Evolutionary conservation across 371 early-diverging fungal species (phyloP), one percentile per base, ranked within the genome.

Genomic region (Lichtheimia ramosa): DNA sequence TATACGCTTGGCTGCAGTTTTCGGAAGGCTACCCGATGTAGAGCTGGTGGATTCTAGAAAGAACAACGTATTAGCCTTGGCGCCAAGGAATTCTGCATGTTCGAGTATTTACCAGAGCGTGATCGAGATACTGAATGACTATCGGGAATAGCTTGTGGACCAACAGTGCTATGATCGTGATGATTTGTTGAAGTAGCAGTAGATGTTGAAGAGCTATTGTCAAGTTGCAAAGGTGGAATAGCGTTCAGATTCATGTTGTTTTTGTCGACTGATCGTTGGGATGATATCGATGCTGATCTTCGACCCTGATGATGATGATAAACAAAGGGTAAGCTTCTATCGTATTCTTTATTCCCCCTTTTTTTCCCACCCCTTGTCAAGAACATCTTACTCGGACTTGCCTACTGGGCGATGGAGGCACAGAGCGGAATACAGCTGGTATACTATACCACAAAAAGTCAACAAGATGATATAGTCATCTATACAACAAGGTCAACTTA

Each of bases 251-350:
- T 49, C 28, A 48, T 46, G 25, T 56, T 54, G 42, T 62, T 58
- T 52, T 77, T 77, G 23, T 79, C 79, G 20, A 70, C 49, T 0
- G 79, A 79, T 46, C 74, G 65, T 51, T 79, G 79, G n/a, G 79
- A 79, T 8, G 79, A 79, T 10, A 70, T 79, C 1, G 79, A 79
- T 13, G 79, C 74, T 10, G 79, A 79, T 21, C 79, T 68, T 23
- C 70, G 68, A 24, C 69, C 56, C 78, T 77, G 41, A 23, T 28
- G 18, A 46, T 48, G 20, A n/a, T n/a, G 21, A 24, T 28, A 54
- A 8, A 34, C n/a, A n/a, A n/a, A n/a, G n/a, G 34, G 34, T 34
- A 34, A 34, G 34, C 10, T 34, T 34, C 3, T 7, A 25, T 15
- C 40, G 28, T 28, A 27, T 25, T 14, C 14, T 51, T 12, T 15